Base-by-base conservation (phyloP, 177 flowering plant species). In the Vitis hybrid region DNA sequence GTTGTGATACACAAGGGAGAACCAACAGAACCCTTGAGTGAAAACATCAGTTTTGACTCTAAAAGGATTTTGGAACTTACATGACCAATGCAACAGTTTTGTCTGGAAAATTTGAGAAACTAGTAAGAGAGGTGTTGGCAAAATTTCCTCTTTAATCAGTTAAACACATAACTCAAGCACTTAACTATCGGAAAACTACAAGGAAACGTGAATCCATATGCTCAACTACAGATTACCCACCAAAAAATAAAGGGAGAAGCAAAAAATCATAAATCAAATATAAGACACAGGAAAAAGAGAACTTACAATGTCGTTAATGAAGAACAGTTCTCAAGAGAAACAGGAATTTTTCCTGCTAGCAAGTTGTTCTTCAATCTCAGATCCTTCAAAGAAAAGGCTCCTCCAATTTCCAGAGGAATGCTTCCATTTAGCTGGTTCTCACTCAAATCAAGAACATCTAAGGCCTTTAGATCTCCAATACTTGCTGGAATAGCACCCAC, bases 381-480 rank as follows among this genome's bases (percentile, higher is more conserved):
- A 48, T 87, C 92, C 78, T 75, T 82, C 68, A 94, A 67, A 51
- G 90, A 81, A 68, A 69, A 61, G 24, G 88, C 92, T 56, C 83
- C 82, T 32, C 97, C 93, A 21, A 92, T 85, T 70, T 83, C 90
- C 40, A 64, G 51, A 24, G 97, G 99, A 69, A 95, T 90, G 71
- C 81, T 86, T 50, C 93, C 98, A 71, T 77, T 83, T 1, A 95
- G 81, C 70, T 16, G 68, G 76, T 95, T 95, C 51, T 71, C 65
- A 74, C 95, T 89, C 71, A 91, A 76, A 81, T 92, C 97, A 65
- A 94, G 80, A 75, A 79, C 81, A 62, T 13, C 60, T 62, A 85
- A 67, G 24, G 70, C 67, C 75, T 82, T 88, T 76, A 94, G 70
- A n/a, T 83, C 79, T 63, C 95, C 97, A 56, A 94, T 57, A 65